Conservation (phyloP, 805 yeast species). For the Suhomyces vadensis region DNA sequence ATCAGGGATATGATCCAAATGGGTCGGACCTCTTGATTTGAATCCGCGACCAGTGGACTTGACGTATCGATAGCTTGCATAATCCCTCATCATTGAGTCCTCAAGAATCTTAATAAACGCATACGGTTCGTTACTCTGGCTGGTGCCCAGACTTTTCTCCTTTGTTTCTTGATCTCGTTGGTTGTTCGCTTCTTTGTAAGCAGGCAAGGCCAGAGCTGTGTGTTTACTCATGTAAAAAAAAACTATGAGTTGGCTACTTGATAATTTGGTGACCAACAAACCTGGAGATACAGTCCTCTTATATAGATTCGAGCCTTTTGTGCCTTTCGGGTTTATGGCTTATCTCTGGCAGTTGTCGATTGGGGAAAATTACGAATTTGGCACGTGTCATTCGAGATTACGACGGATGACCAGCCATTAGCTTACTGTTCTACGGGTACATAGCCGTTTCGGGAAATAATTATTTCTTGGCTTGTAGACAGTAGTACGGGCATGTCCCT, state of each 20-base stretch:
- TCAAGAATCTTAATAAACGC: neutral
- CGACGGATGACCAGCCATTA: no score
- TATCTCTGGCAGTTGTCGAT: no score
- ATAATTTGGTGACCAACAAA: no score
- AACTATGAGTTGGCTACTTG: no score
- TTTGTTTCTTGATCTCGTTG: neutral
- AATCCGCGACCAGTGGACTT: neutral
- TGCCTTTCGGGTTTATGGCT: neutral
- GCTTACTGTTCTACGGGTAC: no score
- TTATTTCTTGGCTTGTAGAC: no score
- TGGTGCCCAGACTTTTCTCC: neutral
- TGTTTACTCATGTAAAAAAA: neutral
- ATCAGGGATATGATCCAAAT: slow-evolving; percentile 11
- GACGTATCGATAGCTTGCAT: neutral
- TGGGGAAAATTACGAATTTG: neutral
- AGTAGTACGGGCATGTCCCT: no score
- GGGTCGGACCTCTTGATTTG: neutral
- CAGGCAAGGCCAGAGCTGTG: neutral
- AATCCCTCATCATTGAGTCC: neutral
- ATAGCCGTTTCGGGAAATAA: no score
- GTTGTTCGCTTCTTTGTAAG: neutral
- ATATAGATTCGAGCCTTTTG: neutral
- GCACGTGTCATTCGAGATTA: no score
- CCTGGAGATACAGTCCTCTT: no score
- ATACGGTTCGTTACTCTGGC: neutral